Conservation (phyloP, 306 rosid genomes). For the Ammopiptanthus mongolicus region DNA sequence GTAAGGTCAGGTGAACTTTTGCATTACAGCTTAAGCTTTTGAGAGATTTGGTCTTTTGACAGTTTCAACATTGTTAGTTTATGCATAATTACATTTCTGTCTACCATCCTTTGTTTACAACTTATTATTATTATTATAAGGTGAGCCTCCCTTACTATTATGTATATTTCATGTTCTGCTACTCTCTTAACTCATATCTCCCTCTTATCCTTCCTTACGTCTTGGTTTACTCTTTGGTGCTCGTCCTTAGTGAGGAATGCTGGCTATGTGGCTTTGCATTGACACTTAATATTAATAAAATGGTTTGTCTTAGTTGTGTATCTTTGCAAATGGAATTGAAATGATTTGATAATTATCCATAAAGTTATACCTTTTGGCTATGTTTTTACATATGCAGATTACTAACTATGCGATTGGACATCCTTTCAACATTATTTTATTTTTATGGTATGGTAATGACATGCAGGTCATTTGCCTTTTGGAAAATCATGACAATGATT, state of each 20-base stretch:
- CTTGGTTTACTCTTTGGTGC: neutral
- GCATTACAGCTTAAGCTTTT: no score
- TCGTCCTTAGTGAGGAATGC: constrained; percentile 1
- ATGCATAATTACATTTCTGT: neutral
- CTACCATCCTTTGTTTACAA: neutral
- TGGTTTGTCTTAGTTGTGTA: neutral
- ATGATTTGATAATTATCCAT: neutral
- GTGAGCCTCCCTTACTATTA: neutral
- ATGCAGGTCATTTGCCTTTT: constrained; percentile 69
- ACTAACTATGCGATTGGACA: constrained; percentile 1
- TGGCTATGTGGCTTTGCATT: neutral
- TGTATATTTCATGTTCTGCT: neutral
- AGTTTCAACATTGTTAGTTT: no score
- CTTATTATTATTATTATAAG: no score
- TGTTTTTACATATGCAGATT: neutral
- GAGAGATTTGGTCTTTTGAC: no score
- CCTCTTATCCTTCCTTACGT: neutral
- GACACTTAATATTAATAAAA: neutral
- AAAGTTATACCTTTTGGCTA: neutral
- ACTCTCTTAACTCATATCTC: neutral
- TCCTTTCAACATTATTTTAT: neutral
- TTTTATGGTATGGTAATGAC: constrained; percentile 4
- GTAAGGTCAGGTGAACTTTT: neutral
- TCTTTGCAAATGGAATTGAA: constrained; percentile 1
- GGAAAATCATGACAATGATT: constrained; percentile 40